Evolutionary conservation across 352 stramenopile genomes (phyloP), one percentile per base, ranked within the genome.

Genomic region (Globisporangium irregulare): DNA sequence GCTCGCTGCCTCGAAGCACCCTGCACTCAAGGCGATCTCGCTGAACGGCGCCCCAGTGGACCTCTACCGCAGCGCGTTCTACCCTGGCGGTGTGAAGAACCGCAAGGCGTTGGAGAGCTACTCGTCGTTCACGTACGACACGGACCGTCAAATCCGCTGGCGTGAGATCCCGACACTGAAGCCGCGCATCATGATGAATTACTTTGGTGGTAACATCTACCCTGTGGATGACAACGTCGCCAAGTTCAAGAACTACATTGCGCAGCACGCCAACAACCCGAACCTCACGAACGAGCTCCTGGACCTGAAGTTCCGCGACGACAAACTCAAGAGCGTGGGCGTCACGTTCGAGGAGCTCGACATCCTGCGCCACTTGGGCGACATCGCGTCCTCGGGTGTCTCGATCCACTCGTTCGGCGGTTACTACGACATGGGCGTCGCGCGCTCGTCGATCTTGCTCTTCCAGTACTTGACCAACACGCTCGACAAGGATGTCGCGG

Each of bases 151-250:
- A 70, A 82, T 86, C 55, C 85, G 85, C 24, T 94, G 87, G 87
- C 73, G 80, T 64, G 66, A 75, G 12, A 92, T 94, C 70, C 87
- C 87, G 14, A 81, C 80, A 36, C 76, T 94, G 56, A 92, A 92
- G 73, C 74, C 84, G 48, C 80, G 87, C 15, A 73, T 93, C 18
- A 94, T 94, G 87, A 88, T 94, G 73, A 92, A 91, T 58, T 76
- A 91, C 70, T 94, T 94, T 72, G 87, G 87, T 59, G 87, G 87
- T 25, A 85, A 88, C 67, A 80, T 94, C n/a, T 91, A 91, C 74
- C 76, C 75, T n/a, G 87, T 94, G 63, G 79, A 94, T 64, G 76
- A 89, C 43, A 78, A 91, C 69, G 72, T 79, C 12, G 76, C 78
- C 7, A 89, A 91, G 70, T 79, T 93, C 62, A 68, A 80, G 46